Base-by-base conservation (phyloP, 768 basidiomycete genomes). In the Hygrophoropsis aurantiaca region DNA sequence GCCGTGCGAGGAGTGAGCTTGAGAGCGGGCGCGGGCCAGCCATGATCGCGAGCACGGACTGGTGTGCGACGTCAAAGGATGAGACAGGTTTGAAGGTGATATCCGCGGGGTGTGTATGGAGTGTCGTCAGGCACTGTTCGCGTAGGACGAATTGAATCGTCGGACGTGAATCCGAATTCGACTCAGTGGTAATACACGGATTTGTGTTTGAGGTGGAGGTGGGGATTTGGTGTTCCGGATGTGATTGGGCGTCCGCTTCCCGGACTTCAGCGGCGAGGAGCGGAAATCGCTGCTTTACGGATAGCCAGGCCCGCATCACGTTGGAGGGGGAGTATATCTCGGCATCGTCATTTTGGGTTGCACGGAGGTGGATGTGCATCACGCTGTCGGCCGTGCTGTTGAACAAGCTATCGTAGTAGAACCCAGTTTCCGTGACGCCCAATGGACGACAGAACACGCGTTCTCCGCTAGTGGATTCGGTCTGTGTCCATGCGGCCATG, bases 241-340 rank as follows among this genome's bases (percentile, higher is more conserved):
- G n/a, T n/a, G n/a, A n/a, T n/a, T n/a, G n/a, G n/a, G n/a, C n/a
- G n/a, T n/a, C n/a, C n/a, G n/a, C n/a, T 27, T 66, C 62, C 25
- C 72, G 64, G 9, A 79, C 54, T 7, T 52, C 62, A 11, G 74
- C 68, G 13, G 69, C 78, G 23, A 82, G 72, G 4, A 82, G 62
- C 3, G 80, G 81, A 50, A 71, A 79, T 25, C 64, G 69, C 21
- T 56, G 64, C 56, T 82, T 82, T 30, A 79, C 55, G 24, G 66
- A 54, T n/a, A 57, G 45, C 79, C 79, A 82, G 6, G 74, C 66
- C 21, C 64, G 59, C 5, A 39, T 41, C 25, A 81, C 54, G 47
- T 73, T 76, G 9, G 56, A 52, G 2, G 52, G 42, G 21, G 56
- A 41, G 44, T 57, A 53, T 42, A 55, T 43, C 67, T 39, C 33